Percentiles rank a stretch among this genome's conserved stretches.
phyloP scores from a whole-genome alignment of 768 basidiomycete species.

The Pleurotus cornucopiae region DNA sequence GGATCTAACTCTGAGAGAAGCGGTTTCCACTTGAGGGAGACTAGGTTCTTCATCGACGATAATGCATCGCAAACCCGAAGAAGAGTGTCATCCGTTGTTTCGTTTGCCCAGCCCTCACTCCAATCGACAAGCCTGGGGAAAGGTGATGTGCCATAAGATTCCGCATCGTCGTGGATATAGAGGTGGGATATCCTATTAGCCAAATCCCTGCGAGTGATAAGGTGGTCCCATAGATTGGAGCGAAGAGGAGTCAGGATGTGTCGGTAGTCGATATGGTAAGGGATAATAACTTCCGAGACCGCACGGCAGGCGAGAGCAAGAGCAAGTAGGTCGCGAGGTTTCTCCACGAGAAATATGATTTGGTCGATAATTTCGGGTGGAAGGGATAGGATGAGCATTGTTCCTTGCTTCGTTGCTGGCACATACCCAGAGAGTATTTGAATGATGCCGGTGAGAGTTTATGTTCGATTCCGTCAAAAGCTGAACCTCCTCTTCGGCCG shows the following conservation, averaged over 20 bases:
- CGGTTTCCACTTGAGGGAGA: not conserved
- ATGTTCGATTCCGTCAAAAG: too few species aligned
- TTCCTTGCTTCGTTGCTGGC: not conserved
- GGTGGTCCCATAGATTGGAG: conserved; percentile 41
- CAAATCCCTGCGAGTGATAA: conserved; percentile 41
- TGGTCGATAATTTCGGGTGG: conserved; percentile 45
- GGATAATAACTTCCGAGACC: conserved; percentile 33
- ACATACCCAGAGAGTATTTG: too few species aligned
- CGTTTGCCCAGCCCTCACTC: not conserved
- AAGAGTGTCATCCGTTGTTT: not conserved
- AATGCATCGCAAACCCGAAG: not conserved
- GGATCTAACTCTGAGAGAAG: not conserved
- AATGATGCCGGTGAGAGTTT: too few species aligned
- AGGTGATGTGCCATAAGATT: not conserved
- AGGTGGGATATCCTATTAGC: conserved; percentile 31
- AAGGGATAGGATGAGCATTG: conserved; percentile 17
- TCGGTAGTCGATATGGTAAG: conserved; percentile 47
- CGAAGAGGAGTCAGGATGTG: conserved; percentile 32
- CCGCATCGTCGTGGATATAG: not conserved
- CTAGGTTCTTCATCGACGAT: not conserved
- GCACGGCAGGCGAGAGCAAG: conserved; percentile 37
- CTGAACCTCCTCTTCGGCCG: too few species aligned
- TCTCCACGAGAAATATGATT: conserved; percentile 38
- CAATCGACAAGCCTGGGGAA: not conserved
- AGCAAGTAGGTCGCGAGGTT: conserved; percentile 35